Evolutionary conservation across 306 rosid genomes (phyloP).

Genomic region (Pachyrhizus erosus): DNA sequence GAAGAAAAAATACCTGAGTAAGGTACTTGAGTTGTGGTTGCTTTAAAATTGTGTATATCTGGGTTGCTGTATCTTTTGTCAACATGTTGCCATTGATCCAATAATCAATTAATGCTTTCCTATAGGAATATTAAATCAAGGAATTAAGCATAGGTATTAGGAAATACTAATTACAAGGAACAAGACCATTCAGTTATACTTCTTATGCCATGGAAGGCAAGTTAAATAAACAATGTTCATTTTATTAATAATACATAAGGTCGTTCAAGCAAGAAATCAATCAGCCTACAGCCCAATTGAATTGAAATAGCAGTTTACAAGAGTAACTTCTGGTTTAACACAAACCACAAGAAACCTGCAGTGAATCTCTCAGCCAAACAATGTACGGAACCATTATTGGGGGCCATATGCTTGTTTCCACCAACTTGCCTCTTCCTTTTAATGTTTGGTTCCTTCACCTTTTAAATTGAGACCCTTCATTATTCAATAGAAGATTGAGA

Average conservation of each 20-base stretch:
- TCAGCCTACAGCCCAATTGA: slow-evolving; percentile 13
- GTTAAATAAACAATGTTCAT: slow-evolving; percentile 10
- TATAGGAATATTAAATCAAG: slow-evolving; percentile 43
- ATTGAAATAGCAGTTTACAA: slow-evolving; percentile 8
- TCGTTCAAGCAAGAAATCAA: slow-evolving; percentile 24
- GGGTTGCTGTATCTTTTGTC: slow-evolving; percentile 87
- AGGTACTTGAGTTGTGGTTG: slow-evolving; percentile 85
- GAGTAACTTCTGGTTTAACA: slow-evolving; percentile 6
- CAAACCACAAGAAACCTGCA: neutral
- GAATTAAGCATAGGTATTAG: slow-evolving; percentile 22
- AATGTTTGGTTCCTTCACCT: neutral
- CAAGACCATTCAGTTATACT: slow-evolving; percentile 37
- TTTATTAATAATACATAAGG: neutral
- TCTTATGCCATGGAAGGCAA: slow-evolving; percentile 20
- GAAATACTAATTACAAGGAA: slow-evolving; percentile 32
- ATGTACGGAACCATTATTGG: neutral
- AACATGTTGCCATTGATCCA: slow-evolving; percentile 90
- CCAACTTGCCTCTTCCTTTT: neutral
- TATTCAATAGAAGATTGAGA: neutral
- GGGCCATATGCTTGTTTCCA: neutral
- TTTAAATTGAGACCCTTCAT: neutral
- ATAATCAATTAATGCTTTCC: slow-evolving; percentile 84
- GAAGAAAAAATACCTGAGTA: slow-evolving; percentile 72
- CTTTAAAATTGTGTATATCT: slow-evolving; percentile 81
- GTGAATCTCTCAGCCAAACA: neutral